Base-by-base conservation (phyloP, 2,329 filamentous ascomycete genomes). In the Diaporthe sp. region DNA sequence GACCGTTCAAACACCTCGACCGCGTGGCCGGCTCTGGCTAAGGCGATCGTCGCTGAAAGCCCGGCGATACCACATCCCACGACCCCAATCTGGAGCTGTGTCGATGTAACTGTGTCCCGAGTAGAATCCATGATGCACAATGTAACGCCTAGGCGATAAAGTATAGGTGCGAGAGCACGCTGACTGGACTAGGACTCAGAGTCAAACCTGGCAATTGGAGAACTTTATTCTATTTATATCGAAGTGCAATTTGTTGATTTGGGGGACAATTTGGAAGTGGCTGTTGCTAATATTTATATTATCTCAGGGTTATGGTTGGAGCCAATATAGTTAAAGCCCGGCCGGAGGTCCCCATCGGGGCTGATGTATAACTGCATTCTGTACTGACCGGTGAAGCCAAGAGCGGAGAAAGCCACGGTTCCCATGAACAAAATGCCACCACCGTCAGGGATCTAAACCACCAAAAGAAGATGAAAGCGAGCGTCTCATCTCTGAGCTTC, bases 261-360 rank as follows among this genome's bases (percentile, higher is more conserved):
- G 4, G 39, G n/a, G 59, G 9, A 19, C 17, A 42, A 17, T 30
- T 63, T 3, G 39, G 27, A 32, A 30, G 27, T 63, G 25, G 37
- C 59, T 63, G 39, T 32, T 30, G 25, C 25, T 30, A 27, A n/a
- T n/a, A n/a, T n/a, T n/a, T n/a, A n/a, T n/a, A n/a, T n/a, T n/a
- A 35, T n/a, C 39, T 47, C 39, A 19, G 42, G 17, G 17, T 10
- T 32, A 12, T 44, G 59, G 37, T 17, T 63, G 58, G 22, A 32
- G 25, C 27, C 25, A 44, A 44, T 4, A 30, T 30, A 12, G 17
- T 30, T 22, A 13, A 44, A 32, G 59, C 4, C 39, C 39, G 39
- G 59, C 19, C 59, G 59, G 59, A 65, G 27, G n/a, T 50, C 59
- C 59, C 59, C 59, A 65, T 65, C 59, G n/a, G n/a, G n/a, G n/a